Percentiles rank a stretch among this genome's conserved stretches.
Evolutionary conservation across 257 asterid species (phyloP).

Genomic region (Voacanga thouarsii): DNA sequence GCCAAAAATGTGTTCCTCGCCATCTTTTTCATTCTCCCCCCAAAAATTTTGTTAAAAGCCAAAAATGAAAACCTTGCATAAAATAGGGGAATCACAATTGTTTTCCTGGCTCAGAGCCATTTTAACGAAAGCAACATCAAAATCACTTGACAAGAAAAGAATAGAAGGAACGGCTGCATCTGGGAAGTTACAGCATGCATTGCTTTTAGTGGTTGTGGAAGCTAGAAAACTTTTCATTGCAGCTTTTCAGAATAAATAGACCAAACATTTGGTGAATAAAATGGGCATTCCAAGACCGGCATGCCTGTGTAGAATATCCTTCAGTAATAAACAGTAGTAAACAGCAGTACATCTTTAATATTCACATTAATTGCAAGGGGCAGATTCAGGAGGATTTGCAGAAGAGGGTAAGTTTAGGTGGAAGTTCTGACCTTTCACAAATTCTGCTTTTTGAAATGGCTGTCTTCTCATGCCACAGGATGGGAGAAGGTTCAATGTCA

Average conservation of each 20-base stretch:
- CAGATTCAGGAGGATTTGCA: neutral
- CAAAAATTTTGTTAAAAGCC: neutral
- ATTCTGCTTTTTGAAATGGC: slow-evolving; percentile 14
- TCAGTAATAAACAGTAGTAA: neutral
- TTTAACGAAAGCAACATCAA: neutral
- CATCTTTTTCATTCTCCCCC: neutral
- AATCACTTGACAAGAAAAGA: neutral
- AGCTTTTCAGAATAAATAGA: neutral
- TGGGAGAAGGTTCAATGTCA: slow-evolving; percentile 32
- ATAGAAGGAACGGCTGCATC: neutral
- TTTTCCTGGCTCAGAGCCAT: neutral
- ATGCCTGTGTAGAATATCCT: neutral
- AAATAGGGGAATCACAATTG: neutral
- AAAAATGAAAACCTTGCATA: neutral
- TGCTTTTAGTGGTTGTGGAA: neutral
- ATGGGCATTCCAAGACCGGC: neutral
- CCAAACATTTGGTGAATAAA: neutral
- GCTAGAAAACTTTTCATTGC: neutral
- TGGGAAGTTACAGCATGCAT: neutral
- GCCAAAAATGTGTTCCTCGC: neutral
- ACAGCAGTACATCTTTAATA: neutral
- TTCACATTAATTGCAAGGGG: neutral
- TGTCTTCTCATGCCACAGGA: slow-evolving; percentile 45
- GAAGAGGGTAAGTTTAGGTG: slow-evolving; percentile 1
- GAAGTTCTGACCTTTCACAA: slow-evolving; percentile 36